A percentile compares a stretch with the other conserved stretches of the same genome.
These are phyloP conservation scores for Suillus placidus DNA, from an alignment of 768 basidiomycete species.

Conservation along the genomic window DNA sequence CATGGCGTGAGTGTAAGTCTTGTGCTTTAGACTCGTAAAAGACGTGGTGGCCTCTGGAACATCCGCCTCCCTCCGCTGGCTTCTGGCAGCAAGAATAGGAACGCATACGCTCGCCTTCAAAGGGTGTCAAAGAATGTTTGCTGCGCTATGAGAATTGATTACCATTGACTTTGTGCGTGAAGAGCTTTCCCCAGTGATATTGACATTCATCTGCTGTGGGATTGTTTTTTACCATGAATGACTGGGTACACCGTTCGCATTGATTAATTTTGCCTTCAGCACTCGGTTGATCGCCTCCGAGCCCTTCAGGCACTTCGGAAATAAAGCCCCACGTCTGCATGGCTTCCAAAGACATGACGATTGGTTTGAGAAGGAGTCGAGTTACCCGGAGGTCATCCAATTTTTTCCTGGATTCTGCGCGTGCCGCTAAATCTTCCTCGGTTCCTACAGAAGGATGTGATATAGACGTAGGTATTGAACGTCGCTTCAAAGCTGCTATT, in stretches of 20 bases:
- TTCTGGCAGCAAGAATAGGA: constrained; percentile 81
- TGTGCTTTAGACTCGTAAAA: constrained; percentile 77
- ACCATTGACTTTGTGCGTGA: constrained; percentile 69
- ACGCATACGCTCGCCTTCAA: constrained; percentile 66
- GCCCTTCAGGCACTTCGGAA: constrained; percentile 62
- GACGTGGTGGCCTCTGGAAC: constrained; percentile 82
- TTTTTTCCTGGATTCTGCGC: constrained; percentile 56
- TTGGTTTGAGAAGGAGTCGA: constrained; percentile 51
- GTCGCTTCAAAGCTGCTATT: constrained; percentile 53
- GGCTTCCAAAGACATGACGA: constrained; percentile 59
- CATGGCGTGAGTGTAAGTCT: constrained; percentile 71
- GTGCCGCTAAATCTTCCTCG: constrained; percentile 60
- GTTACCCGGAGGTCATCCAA: constrained; percentile 58
- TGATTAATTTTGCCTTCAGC: constrained; percentile 60
- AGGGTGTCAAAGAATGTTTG: constrained; percentile 6
- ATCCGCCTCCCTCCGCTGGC: constrained; percentile 62
- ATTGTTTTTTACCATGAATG: constrained; percentile 66
- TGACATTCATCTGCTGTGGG: constrained; percentile 66
- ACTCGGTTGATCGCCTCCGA: constrained; percentile 65
- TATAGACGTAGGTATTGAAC: constrained; percentile 55
- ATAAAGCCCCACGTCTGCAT: constrained; percentile 74
- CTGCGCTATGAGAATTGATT: background rate
- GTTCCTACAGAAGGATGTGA: constrained; percentile 80
- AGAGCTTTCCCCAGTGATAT: constrained; percentile 82
- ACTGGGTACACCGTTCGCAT: constrained; percentile 80